Base-by-base conservation (phyloP, 148 eudicot genomes). In the Vaccinium darrowii region DNA sequence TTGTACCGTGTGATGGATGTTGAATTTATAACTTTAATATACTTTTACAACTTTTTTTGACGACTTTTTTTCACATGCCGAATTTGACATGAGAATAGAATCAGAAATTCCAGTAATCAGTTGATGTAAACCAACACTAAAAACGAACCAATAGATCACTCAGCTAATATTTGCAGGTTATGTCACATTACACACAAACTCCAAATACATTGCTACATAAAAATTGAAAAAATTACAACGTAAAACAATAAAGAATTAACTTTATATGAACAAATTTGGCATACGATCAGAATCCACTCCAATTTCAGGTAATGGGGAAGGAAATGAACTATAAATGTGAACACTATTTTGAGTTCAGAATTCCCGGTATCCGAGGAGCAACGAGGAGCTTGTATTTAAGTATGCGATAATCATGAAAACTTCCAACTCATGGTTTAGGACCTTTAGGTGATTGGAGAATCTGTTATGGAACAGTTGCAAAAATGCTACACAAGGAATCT, bases 281-380 rank as follows among this genome's bases (percentile, higher is more conserved):
- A 30, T 39, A 36, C 39, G n/a, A n/a, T 36, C 18, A 74, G 54
- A 82, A 65, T 39, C 65, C 54, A 63, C 36, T 82, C 65, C 78
- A 82, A 8, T 82, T 39, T 86, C 85, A 27, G 16, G 27, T 12
- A 63, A 65, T 81, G 77, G 43, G 25, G 85, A 74, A 74, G 74
- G 36, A 83, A 83, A 73, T 36, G 5, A 83, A 83, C 36, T 83
- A 27, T 74, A 18, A 39, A 27, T 14, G 58, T 56, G 54, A 9
- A 23, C 71, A 56, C 84, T 12, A 27, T 2, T 81, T 81, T 30
- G 43, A 81, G 47, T 81, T 23, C 13, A 12, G 19, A 50, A 50
- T 71, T 72, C 27, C 39, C 13, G 67, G 69, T 11, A 71, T 36
- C 51, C 51, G 5, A 63, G 49, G 18, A 10, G 76, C 56, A 14